Conservation (phyloP, 2,329 filamentous ascomycete species). For the Aspergillus eucalypticola region DNA sequence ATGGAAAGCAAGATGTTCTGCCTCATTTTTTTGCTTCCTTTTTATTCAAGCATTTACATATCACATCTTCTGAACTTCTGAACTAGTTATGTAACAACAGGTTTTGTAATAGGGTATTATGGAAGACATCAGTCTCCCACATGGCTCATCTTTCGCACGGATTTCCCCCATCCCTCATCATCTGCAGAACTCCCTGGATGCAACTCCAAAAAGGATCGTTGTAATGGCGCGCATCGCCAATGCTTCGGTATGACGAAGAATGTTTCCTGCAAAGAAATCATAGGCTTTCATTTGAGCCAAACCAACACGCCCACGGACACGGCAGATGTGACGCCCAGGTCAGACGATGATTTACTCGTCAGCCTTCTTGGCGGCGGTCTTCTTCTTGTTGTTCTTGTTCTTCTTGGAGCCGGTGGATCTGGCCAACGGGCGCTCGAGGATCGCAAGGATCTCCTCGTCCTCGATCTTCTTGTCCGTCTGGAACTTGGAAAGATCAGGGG, state of each 20-base stretch:
- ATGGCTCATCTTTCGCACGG: conserved; percentile 5
- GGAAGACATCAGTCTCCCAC: conserved; percentile 3
- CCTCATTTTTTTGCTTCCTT: neutral
- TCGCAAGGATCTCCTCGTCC: conserved; percentile 92
- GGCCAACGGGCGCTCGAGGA: conserved; percentile 80
- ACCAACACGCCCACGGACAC: conserved; percentile 17
- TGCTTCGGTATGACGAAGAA: conserved; percentile 9
- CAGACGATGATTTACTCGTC: conserved; percentile 38
- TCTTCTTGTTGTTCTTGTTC: conserved; percentile 91
- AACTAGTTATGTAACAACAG: conserved; percentile 8
- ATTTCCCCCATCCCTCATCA: neutral
- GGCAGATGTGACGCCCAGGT: conserved; percentile 17
- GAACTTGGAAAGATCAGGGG: conserved; percentile 76
- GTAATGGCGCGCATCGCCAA: conserved; percentile 7
- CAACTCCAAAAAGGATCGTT: conserved; percentile 4
- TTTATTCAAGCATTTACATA: conserved; percentile 7
- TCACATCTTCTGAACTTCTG: conserved; percentile 5
- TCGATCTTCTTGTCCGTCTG: conserved; percentile 98
- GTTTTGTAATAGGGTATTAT: conserved; percentile 8
- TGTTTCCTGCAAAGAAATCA: conserved; percentile 18
- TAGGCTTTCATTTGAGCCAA: conserved; percentile 20
- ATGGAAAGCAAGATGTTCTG: neutral
- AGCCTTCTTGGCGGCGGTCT: conserved; percentile 51
- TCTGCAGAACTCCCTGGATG: neutral
- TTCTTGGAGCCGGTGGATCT: conserved; percentile 68